A percentile compares a stretch with the other conserved stretches of the same genome.
phyloP scores from a whole-genome alignment of 2,329 filamentous ascomycete genomes.

The Neoscytalidium dimidiatum region DNA sequence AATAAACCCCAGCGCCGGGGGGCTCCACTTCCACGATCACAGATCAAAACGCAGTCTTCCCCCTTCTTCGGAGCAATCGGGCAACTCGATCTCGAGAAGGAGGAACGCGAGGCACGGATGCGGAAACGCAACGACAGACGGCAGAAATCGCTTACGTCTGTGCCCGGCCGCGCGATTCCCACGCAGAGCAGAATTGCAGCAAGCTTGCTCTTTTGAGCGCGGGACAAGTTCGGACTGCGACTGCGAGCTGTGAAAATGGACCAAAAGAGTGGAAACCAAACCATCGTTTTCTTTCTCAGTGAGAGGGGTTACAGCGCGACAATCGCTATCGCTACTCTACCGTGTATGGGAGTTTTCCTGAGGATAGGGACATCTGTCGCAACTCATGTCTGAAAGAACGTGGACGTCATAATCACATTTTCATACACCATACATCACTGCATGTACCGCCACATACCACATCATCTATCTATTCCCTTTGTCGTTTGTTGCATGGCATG shows the following conservation, averaged over 20 bases:
- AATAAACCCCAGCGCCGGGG: conserved; percentile 17
- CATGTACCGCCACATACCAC: conserved; percentile 13
- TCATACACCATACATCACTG: conserved; percentile 1
- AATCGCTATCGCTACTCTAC: background rate
- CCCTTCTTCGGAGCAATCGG: conserved; percentile 15
- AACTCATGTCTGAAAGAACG: background rate
- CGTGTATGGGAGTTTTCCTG: background rate
- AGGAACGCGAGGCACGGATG: conserved; percentile 3
- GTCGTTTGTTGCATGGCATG: conserved; percentile 15
- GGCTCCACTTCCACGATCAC: conserved; percentile 16
- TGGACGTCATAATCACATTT: background rate
- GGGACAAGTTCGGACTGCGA: background rate
- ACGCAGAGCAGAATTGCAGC: conserved; percentile 1
- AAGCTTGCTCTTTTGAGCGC: background rate
- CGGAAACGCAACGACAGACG: conserved; percentile 8
- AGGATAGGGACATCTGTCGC: background rate
- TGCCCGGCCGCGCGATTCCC: conserved; percentile 3
- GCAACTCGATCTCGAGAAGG: conserved; percentile 8
- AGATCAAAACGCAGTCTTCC: conserved; percentile 13
- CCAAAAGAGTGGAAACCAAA: conserved; percentile 17
- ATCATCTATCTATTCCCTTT: conserved; percentile 9
- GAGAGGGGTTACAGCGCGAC: background rate
- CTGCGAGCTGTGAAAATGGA: background rate
- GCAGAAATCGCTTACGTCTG: background rate
- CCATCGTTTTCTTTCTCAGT: background rate